Base-by-base conservation (phyloP, 352 stramenopile genomes). In the Phytopythium ostracodes region DNA sequence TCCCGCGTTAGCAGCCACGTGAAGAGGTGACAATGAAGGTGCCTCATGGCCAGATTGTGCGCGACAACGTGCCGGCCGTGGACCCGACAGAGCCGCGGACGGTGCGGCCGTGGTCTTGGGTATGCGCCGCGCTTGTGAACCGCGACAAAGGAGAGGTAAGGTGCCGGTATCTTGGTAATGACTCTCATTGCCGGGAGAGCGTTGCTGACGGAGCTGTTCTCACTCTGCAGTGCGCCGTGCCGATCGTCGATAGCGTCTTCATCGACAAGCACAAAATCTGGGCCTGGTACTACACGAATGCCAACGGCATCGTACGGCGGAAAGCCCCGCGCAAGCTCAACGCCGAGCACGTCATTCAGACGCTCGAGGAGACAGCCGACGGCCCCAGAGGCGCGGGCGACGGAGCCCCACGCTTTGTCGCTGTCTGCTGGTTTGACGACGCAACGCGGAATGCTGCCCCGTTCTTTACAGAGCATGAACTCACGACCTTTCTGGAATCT, bases 241-340 rank as follows among this genome's bases (percentile, higher is more conserved):
- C 72, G 6, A 64, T 92, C 1, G 61, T 94, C 22, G 85, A 91
- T 62, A 89, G 76, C 38, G 75, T 92, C 31, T 89, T 92, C 64
- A 57, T 91, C 44, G 68, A 88, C 64, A 84, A 88, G 53, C 79
- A 87, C 53, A 76, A 91, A 63, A 91, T 94, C 58, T 89, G 79
- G 79, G 82, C 77, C 14, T 92, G 84, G 84, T 92, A 87, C 65
- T 87, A 81, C 66, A 81, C 67, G 10, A 80, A 66, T 44, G 65
- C 56, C 6, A 62, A 69, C 57, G 82, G 82, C 24, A 60, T 90
- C 25, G 71, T 92, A 35, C 76, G 78, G n/a, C 76, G 81, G 50
- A 91, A 87, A 53, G 57, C 76, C 18, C 70, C 78, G 60, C 70
- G 70, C 11, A 84, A 87, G 66, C 72, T 89, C 53, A 75, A 63